Conservation (phyloP, 2,329 filamentous ascomycete genomes). For the Cercospora sesami region DNA sequence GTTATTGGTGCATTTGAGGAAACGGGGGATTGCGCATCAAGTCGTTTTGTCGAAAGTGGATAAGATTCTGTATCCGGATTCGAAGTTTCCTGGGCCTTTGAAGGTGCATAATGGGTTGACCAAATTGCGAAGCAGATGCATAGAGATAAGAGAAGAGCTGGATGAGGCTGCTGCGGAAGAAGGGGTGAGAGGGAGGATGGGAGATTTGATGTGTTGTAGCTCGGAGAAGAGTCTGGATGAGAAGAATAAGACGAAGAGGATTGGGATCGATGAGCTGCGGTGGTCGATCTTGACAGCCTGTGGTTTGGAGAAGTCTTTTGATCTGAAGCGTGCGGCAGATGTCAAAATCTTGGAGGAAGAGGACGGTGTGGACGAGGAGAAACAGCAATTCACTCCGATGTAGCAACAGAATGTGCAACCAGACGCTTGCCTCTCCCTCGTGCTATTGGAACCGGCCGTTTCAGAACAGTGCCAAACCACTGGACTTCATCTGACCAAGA, state of each 20-base stretch:
- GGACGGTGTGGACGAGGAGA: neutral
- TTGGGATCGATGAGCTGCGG: conserved; percentile 63
- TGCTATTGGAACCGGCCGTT: neutral
- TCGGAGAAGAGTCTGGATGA: conserved; percentile 51
- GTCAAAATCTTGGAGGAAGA: conserved; percentile 8
- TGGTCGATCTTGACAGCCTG: conserved; percentile 65
- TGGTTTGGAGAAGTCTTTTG: conserved; percentile 49
- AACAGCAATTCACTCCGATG: conserved; percentile 2
- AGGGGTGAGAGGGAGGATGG: conserved; percentile 46
- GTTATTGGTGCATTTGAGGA: conserved; percentile 57
- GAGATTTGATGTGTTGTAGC: conserved; percentile 63
- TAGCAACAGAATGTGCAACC: neutral
- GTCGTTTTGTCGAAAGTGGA: conserved; percentile 68
- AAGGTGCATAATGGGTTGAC: conserved; percentile 34
- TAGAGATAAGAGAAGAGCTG: conserved; percentile 44
- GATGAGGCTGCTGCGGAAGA: conserved; percentile 43
- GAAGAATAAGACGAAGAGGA: conserved; percentile 52
- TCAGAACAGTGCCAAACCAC: neutral
- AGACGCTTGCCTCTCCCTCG: neutral
- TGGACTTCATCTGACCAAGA: neutral
- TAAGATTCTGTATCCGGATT: conserved; percentile 47
- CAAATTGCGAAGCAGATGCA: conserved; percentile 43
- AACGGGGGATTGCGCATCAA: conserved; percentile 62
- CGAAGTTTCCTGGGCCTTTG: conserved; percentile 31
- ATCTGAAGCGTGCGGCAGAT: neutral